Conservation (phyloP, 768 basidiomycete genomes). For the Lyophyllum semitale region DNA sequence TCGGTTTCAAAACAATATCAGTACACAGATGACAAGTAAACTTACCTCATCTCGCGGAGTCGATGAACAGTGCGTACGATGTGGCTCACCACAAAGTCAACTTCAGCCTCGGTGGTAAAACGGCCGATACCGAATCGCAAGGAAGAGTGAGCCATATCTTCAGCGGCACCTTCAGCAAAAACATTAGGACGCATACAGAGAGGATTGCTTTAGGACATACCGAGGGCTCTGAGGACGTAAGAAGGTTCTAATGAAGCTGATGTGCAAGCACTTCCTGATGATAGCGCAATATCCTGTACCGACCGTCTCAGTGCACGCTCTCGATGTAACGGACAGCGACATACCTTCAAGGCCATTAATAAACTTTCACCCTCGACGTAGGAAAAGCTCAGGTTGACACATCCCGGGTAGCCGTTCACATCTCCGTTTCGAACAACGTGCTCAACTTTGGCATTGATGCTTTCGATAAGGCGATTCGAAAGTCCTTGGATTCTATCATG, state of each 20-base stretch:
- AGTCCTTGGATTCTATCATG: slow-evolving; percentile 72
- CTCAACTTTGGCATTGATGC: slow-evolving; percentile 83
- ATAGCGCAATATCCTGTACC: slow-evolving; percentile 87
- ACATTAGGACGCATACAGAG: not conserved
- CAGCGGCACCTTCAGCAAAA: slow-evolving; percentile 73
- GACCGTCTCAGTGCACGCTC: slow-evolving; percentile 3
- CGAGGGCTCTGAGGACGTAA: slow-evolving; percentile 94
- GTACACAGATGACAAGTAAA: slow-evolving; percentile 5
- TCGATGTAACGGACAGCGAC: slow-evolving; percentile 12
- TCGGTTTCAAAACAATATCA: slow-evolving; percentile 10
- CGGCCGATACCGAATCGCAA: slow-evolving; percentile 97
- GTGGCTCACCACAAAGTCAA: slow-evolving; percentile 90
- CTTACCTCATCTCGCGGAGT: slow-evolving; percentile 91
- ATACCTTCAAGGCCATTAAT: slow-evolving; percentile 94
- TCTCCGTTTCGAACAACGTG: slow-evolving; percentile 96
- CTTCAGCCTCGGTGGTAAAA: slow-evolving; percentile 96
- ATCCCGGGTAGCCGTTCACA: slow-evolving; percentile 88
- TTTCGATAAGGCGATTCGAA: slow-evolving; percentile 77
- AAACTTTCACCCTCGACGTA: slow-evolving; percentile 98
- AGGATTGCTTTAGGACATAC: slow-evolving; percentile 35
- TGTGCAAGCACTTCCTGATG: slow-evolving; percentile 97
- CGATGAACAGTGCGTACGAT: slow-evolving; percentile 85
- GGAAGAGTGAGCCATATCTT: slow-evolving; percentile 99
- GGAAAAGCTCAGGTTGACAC: slow-evolving; percentile 92
- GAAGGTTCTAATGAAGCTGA: slow-evolving; percentile 98